Conservation (phyloP, 23 red algal species). For the Gracilaria gracilis region DNA sequence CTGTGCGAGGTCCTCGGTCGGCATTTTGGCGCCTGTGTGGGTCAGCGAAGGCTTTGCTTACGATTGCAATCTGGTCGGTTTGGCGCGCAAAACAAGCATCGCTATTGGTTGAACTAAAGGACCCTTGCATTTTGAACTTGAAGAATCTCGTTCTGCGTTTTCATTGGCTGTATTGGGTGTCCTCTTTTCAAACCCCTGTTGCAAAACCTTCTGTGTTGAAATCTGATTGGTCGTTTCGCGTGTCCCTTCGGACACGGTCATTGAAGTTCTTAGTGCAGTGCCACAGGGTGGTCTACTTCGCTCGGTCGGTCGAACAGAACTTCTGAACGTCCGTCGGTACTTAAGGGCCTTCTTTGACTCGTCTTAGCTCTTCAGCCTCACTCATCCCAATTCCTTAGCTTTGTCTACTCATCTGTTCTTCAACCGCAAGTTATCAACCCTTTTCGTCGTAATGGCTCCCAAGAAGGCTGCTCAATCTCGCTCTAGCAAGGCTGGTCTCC, state of each 20-base stretch:
- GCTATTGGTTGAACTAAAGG: constrained; percentile 7
- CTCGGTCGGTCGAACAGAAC: no score
- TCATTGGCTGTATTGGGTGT: constrained; percentile 60
- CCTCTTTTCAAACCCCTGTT: background rate
- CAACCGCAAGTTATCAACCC: constrained; percentile 18
- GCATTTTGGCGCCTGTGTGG: background rate
- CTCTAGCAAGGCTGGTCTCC: constrained; percentile 96
- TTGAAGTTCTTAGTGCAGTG: no score
- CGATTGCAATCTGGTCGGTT: background rate
- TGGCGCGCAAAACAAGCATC: constrained; percentile 20
- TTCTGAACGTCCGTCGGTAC: no score
- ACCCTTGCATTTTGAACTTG: background rate
- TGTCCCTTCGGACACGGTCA: no score
- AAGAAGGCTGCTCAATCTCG: constrained; percentile 87
- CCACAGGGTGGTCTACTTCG: no score
- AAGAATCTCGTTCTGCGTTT: background rate
- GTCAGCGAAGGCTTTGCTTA: background rate
- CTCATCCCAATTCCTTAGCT: background rate
- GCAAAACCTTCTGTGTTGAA: background rate
- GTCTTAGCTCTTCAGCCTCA: background rate
- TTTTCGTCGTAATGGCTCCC: constrained; percentile 43
- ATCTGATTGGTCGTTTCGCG: constrained; percentile 16
- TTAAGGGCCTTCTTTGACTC: background rate
- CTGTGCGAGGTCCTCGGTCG: background rate
- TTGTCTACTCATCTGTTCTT: background rate